Percentiles rank a stretch among this genome's conserved stretches.
These are phyloP conservation scores for Fusarium illudens DNA, from an alignment of 2,329 filamentous ascomycete species.

Conservation along the genomic window DNA sequence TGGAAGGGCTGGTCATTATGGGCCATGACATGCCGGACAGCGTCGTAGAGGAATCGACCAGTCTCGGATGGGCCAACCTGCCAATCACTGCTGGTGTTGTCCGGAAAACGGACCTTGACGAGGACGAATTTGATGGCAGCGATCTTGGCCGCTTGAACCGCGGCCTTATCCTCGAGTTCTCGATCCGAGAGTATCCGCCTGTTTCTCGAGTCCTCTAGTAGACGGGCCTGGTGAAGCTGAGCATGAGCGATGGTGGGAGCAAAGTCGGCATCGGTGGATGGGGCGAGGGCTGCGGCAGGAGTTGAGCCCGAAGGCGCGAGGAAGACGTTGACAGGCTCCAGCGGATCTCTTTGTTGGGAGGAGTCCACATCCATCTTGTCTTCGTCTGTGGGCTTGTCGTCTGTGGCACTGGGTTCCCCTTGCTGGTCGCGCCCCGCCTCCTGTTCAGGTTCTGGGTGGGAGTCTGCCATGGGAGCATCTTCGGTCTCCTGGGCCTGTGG, in stretches of 20 bases:
- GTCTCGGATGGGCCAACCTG: conserved; percentile 75
- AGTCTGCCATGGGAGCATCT: conserved; percentile 40
- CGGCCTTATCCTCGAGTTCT: conserved; percentile 76
- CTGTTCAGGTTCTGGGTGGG: conserved; percentile 8
- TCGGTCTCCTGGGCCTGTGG: conserved; percentile 11
- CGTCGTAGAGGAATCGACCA: conserved; percentile 75
- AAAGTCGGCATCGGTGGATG: conserved; percentile 78
- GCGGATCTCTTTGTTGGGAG: conserved; percentile 43
- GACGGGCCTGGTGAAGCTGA: conserved; percentile 74
- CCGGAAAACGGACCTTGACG: conserved; percentile 86
- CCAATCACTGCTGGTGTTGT: conserved; percentile 80
- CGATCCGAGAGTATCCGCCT: conserved; percentile 82
- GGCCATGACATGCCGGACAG: conserved; percentile 76
- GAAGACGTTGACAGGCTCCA: conserved; percentile 74
- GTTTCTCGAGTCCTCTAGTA: conserved; percentile 72
- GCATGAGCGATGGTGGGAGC: conserved; percentile 78
- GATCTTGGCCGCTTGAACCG: conserved; percentile 71
- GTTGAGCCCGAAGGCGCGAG: conserved; percentile 77
- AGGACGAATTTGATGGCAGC: conserved; percentile 72
- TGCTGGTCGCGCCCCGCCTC: conserved; percentile 6
- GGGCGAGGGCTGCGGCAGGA: conserved; percentile 75
- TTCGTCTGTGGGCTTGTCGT: conserved; percentile 29
- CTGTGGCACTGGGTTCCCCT: conserved; percentile 6
- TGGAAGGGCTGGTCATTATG: conserved; percentile 72
- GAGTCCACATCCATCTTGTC: conserved; percentile 35